A percentile compares a stretch with the other conserved stretches of the same genome.
Evolutionary conservation across 2,329 filamentous ascomycete species (phyloP).

Genomic region (Dactylellina cionopaga): DNA sequence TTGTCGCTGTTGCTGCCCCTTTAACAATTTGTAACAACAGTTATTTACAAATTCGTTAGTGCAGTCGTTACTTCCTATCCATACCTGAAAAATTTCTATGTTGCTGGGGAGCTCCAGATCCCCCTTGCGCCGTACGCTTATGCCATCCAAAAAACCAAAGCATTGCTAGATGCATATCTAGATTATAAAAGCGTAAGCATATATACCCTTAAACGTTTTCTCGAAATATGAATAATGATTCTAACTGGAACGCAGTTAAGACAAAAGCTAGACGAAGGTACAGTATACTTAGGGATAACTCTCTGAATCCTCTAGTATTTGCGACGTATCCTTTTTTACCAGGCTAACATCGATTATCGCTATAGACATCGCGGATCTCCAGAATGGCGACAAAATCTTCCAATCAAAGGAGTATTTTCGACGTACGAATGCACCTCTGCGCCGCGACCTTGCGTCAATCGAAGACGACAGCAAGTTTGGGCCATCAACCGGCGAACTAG

Average conservation of each 20-base stretch:
- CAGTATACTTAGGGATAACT: no score
- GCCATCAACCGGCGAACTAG: slow-evolving; percentile 12
- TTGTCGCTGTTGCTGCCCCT: background rate
- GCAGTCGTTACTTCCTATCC: slow-evolving; percentile 58
- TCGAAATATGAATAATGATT: background rate
- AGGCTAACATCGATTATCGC: no score
- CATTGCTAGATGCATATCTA: slow-evolving; percentile 56
- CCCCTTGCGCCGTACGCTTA: slow-evolving; percentile 55
- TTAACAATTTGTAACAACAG: background rate
- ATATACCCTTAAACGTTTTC: background rate
- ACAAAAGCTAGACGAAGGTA: slow-evolving; percentile 18
- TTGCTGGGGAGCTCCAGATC: slow-evolving; percentile 22
- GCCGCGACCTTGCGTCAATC: slow-evolving; percentile 18
- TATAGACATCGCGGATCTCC: slow-evolving; percentile 44
- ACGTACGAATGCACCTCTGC: slow-evolving; percentile 8
- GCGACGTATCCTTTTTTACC: no score
- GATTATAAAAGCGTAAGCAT: slow-evolving; percentile 54
- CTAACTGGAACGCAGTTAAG: slow-evolving; percentile 10
- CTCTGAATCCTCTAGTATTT: no score
- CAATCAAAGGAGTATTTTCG: slow-evolving; percentile 38
- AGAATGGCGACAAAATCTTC: slow-evolving; percentile 49
- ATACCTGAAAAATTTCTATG: slow-evolving; percentile 55
- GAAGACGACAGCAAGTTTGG: slow-evolving; percentile 40
- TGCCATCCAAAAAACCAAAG: slow-evolving; percentile 54
- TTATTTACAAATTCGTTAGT: slow-evolving; percentile 5